Evolutionary conservation across 2,329 filamentous ascomycete species (phyloP).

Genomic region (Fusarium irregulare): DNA sequence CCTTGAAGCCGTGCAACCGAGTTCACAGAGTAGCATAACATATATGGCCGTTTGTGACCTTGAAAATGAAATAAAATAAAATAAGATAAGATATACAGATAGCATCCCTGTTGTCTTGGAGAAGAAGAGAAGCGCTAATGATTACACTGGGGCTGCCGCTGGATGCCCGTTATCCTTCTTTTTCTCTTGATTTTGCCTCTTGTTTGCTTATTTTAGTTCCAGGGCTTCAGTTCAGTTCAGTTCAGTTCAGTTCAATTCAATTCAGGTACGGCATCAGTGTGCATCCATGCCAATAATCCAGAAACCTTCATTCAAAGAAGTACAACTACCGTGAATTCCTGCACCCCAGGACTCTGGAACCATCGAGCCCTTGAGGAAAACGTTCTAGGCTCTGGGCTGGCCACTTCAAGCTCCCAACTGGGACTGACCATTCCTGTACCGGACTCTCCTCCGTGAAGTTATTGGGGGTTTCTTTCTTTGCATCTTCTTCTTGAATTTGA

Average conservation of each 20-base stretch:
- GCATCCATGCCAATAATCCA: not conserved
- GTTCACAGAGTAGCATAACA: not conserved
- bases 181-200: not conserved
- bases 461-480: not conserved
- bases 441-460: constrained; percentile 10
- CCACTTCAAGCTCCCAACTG: constrained; percentile 10
- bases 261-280: not conserved
- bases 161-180: constrained; percentile 4
- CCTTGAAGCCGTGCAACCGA: not conserved
- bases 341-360: constrained; percentile 28
- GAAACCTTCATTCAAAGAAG: not conserved
- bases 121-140: constrained; percentile 6
- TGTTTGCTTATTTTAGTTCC: not conserved
- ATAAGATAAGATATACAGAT: not conserved
- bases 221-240: not conserved
- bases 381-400: constrained; percentile 32
- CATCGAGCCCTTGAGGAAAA: constrained; percentile 9
- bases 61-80: not conserved
- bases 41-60: not conserved
- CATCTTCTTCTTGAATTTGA: not conserved
- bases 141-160: constrained; percentile 14
- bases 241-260: not conserved
- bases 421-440: constrained; percentile 14
- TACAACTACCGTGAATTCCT: constrained; percentile 1
- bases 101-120: constrained; percentile 5